These are phyloP conservation scores for Pseudogymnoascus sp. DNA, from an alignment of 2,329 filamentous ascomycete species.

Conservation along the genomic window DNA sequence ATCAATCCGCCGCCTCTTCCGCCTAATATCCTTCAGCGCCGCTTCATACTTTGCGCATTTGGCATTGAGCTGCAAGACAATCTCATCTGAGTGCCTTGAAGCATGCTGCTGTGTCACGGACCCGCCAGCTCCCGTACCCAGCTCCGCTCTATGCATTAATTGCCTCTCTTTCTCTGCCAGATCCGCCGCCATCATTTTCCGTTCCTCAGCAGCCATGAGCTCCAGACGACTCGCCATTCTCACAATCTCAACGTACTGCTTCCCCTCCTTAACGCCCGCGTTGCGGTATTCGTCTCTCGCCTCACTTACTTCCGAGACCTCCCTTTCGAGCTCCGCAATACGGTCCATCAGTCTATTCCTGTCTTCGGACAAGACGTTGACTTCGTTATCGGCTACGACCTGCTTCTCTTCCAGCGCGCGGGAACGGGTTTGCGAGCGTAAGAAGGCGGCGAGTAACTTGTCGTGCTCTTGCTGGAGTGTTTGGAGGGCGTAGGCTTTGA, in stretches of 20 bases:
- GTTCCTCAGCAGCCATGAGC: conserved; percentile 46
- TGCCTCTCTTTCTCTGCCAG: neutral
- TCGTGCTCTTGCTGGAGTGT: conserved; percentile 49
- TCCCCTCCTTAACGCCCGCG: conserved; percentile 26
- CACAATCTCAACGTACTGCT: conserved; percentile 29
- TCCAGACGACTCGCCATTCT: conserved; percentile 27
- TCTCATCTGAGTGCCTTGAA: neutral
- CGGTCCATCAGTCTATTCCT: conserved; percentile 41
- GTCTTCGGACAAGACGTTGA: conserved; percentile 44
- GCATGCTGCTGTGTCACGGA: neutral
- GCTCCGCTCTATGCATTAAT: neutral
- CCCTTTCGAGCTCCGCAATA: conserved; percentile 38
- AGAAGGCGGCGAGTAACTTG: conserved; percentile 43
- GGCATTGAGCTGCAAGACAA: neutral
- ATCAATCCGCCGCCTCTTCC: neutral
- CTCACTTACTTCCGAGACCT: conserved; percentile 41
- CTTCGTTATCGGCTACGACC: conserved; percentile 42
- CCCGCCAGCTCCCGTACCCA: neutral
- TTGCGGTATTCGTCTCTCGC: conserved; percentile 38
- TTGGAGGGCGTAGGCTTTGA: conserved; percentile 45
- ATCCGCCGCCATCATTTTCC: conserved; percentile 29
- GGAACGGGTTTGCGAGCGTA: conserved; percentile 41
- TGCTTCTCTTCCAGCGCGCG: conserved; percentile 45
- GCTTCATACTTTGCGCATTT: neutral
- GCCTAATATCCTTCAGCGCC: neutral